Conservation (phyloP, 2,329 filamentous ascomycete species). For the Penicillium sp. region DNA sequence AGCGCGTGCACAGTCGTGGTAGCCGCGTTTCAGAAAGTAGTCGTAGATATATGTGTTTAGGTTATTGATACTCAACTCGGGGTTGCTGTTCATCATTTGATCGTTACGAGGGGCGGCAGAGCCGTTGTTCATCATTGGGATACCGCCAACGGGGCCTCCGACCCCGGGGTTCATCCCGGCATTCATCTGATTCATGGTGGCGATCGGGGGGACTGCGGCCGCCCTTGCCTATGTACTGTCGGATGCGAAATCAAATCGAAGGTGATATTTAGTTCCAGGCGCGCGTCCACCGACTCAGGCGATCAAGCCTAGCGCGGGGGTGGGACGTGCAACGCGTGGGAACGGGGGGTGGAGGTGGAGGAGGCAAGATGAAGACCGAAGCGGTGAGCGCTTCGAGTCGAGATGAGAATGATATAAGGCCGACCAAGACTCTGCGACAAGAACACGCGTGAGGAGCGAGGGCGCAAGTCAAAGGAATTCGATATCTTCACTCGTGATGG, state of each 20-base stretch:
- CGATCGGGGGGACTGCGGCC: conserved; percentile 37
- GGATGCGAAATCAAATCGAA: conserved; percentile 29
- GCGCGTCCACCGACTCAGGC: conserved; percentile 40
- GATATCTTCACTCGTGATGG: conserved; percentile 6
- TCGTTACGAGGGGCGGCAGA: conserved; percentile 50
- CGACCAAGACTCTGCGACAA: background rate
- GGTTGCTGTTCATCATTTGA: conserved; percentile 40
- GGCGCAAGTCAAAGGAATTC: conserved; percentile 5
- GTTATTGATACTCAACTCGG: conserved; percentile 44
- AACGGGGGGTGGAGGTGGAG: conserved; percentile 7
- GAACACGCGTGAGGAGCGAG: conserved; percentile 7
- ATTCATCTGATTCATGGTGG: conserved; percentile 60
- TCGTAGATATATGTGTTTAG: conserved; percentile 72
- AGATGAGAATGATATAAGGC: background rate
- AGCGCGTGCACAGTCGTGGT: conserved; percentile 80
- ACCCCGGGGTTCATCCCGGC: conserved; percentile 61
- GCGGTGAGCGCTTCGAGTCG: conserved; percentile 22
- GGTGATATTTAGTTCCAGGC: conserved; percentile 21
- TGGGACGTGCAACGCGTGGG: conserved; percentile 22
- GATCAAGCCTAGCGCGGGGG: conserved; percentile 33
- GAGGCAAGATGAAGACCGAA: conserved; percentile 14
- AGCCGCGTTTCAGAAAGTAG: conserved; percentile 80
- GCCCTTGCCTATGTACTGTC: conserved; percentile 38
- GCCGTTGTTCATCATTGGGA: conserved; percentile 59
- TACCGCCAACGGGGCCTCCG: conserved; percentile 62